A percentile compares a stretch with the other conserved stretches of the same genome.
These are phyloP conservation scores for Effrenium voratum DNA, from an alignment of 73 alveolate genomes.

Conservation along the genomic window DNA sequence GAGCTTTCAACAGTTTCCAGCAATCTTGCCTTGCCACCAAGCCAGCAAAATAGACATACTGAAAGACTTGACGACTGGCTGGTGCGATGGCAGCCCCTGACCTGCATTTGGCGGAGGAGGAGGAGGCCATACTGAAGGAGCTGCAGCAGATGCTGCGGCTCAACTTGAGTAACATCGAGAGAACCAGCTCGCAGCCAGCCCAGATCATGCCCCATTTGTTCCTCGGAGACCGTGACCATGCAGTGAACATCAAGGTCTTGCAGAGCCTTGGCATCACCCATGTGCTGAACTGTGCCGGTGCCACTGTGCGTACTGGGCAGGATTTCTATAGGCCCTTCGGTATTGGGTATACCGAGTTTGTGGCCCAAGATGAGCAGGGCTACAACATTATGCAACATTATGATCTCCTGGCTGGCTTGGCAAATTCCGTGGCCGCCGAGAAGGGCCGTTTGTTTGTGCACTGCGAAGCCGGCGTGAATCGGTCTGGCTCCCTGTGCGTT, in stretches of 20 bases:
- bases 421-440: slow-evolving; percentile 26
- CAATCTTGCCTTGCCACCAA: too few species aligned
- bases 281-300: slow-evolving; percentile 80
- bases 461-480: slow-evolving; percentile 88
- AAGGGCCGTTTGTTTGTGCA: slow-evolving; percentile 61
- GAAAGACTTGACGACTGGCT: too few species aligned
- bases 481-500: slow-evolving; percentile 61
- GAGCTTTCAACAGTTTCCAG: too few species aligned
- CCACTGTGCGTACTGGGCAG: slow-evolving; percentile 61
- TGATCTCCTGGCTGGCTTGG: slow-evolving; percentile 36
- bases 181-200: slow-evolving; percentile 27
- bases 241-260: slow-evolving; percentile 47
- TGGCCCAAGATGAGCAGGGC: slow-evolving; percentile 86
- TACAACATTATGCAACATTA: slow-evolving; percentile 55
- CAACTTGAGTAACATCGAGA: slow-evolving; percentile 26
- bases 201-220: slow-evolving; percentile 57
- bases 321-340: slow-evolving; percentile 50
- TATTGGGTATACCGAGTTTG: slow-evolving; percentile 53
- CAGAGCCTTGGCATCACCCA: slow-evolving; percentile 67
- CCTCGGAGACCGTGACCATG: slow-evolving; percentile 63
- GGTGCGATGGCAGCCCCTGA: too few species aligned
- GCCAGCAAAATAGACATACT: too few species aligned
- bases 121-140: too few species aligned
- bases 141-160: slow-evolving; percentile 1
- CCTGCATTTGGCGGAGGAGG: too few species aligned